Percentiles rank a stretch among this genome's conserved stretches.
These are phyloP conservation scores for Metschnikowia noctiluminum DNA, from an alignment of 805 yeast genomes.

Conservation along the genomic window DNA sequence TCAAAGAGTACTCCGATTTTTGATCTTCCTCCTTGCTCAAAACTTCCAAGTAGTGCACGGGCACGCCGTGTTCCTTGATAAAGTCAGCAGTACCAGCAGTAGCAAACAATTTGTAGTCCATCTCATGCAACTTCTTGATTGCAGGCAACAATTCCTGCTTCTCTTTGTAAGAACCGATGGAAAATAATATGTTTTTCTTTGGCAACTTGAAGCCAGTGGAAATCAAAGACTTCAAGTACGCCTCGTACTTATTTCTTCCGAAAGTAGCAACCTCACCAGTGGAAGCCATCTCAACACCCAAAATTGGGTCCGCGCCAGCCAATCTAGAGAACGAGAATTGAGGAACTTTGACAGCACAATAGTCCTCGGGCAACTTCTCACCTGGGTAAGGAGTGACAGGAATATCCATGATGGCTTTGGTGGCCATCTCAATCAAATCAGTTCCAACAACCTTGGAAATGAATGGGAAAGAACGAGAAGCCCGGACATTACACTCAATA, in stretches of 20 bases:
- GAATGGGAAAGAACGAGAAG: conserved; percentile 99
- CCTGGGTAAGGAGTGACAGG: conserved; percentile 90
- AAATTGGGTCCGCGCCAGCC: conserved; percentile 96
- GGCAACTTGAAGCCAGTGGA: conserved; percentile 96
- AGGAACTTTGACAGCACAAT: conserved; percentile 95
- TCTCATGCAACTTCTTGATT: conserved; percentile 70
- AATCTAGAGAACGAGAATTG: conserved; percentile 96
- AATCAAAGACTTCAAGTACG: conserved; percentile 88
- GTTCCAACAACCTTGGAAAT: conserved; percentile 96
- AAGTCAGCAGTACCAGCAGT: conserved; percentile 99
- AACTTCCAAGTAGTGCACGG: conserved; percentile 93
- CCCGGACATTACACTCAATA: conserved; percentile 97
- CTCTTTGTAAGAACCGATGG: conserved; percentile 96
- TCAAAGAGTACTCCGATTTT: conserved; percentile 89
- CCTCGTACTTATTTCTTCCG: conserved; percentile 95
- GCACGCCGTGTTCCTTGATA: conserved; percentile 89
- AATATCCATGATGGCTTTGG: conserved; percentile 87
- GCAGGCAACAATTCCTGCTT: conserved; percentile 90
- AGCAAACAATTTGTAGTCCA: conserved; percentile 90
- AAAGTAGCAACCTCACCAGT: conserved; percentile 98
- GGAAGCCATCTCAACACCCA: conserved; percentile 99
- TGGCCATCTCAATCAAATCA: conserved; percentile 95
- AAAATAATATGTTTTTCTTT: conserved; percentile 87
- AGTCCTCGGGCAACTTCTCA: conserved; percentile 83
- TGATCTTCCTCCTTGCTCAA: conserved; percentile 70